phyloP scores from a whole-genome alignment of 441 rosid genomes.

The Breynia disticha region DNA sequence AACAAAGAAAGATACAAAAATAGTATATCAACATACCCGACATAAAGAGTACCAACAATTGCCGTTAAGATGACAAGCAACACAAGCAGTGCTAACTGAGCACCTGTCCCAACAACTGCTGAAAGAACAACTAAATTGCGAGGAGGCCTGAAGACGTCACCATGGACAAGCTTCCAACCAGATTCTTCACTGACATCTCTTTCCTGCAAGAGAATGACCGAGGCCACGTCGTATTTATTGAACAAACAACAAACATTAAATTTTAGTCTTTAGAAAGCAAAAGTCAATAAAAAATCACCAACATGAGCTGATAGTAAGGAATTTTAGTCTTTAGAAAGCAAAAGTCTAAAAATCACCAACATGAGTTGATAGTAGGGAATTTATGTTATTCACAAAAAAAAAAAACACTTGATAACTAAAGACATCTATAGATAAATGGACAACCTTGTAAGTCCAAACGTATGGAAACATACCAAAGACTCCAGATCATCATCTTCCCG shows the following conservation, averaged over 20 bases:
- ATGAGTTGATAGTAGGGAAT: too few species aligned
- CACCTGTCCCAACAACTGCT: slow-evolving; percentile 96
- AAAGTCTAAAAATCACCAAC: too few species aligned
- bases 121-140: slow-evolving; percentile 59
- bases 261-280: too few species aligned
- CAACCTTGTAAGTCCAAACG: not conserved
- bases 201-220: slow-evolving; percentile 38
- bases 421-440: not conserved
- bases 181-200: slow-evolving; percentile 97
- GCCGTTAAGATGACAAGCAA: slow-evolving; percentile 95
- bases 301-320: too few species aligned
- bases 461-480: slow-evolving; percentile 47
- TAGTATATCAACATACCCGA: slow-evolving; percentile 55
- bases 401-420: not conserved
- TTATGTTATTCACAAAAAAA: too few species aligned
- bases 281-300: too few species aligned
- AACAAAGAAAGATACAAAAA: not conserved
- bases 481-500: slow-evolving; percentile 96
- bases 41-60: slow-evolving; percentile 79
- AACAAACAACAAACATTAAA: too few species aligned
- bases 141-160: slow-evolving; percentile 90
- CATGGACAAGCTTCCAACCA: slow-evolving; percentile 98
- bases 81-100: slow-evolving; percentile 86
- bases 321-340: too few species aligned
- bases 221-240: too few species aligned